Evolutionary conservation across 331 rosid species (phyloP).

Genomic region (Acacia pycnantha): DNA sequence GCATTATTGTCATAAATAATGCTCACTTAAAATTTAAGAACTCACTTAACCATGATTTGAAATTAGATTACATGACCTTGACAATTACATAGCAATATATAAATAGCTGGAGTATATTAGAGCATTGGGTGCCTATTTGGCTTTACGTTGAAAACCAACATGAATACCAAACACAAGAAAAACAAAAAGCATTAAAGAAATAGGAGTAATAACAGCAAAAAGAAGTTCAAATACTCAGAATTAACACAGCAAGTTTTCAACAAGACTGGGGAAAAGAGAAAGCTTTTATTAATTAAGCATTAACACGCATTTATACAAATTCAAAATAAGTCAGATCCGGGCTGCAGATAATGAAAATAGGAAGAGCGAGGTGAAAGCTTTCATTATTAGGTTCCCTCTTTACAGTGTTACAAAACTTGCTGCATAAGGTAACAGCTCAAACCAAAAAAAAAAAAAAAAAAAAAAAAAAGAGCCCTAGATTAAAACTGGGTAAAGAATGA

Average conservation of each 20-base stretch:
- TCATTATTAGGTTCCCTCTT: slow-evolving; percentile 43
- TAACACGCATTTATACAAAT: slow-evolving; percentile 8
- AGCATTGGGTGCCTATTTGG: background rate
- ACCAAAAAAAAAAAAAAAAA: background rate
- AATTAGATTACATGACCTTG: background rate
- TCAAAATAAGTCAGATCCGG: background rate
- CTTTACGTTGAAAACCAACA: too few relatives aligned
- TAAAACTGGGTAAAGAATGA: slow-evolving; percentile 55
- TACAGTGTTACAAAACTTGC: slow-evolving; percentile 48
- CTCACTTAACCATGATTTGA: background rate
- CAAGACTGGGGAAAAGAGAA: background rate
- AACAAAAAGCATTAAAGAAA: background rate
- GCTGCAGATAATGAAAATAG: background rate
- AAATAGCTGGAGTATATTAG: background rate
- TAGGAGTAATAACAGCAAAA: background rate
- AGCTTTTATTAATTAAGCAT: slow-evolving; percentile 13
- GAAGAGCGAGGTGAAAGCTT: slow-evolving; percentile 12
- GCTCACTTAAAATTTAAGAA: background rate
- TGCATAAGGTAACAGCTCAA: slow-evolving; percentile 6
- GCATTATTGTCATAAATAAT: background rate
- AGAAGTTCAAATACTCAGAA: background rate
- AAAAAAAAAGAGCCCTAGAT: slow-evolving; percentile 31
- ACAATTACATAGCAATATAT: background rate
- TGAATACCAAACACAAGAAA: background rate
- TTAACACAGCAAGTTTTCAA: background rate